phyloP scores from a whole-genome alignment of 345 rosid species.

The Trapa incisa region DNA sequence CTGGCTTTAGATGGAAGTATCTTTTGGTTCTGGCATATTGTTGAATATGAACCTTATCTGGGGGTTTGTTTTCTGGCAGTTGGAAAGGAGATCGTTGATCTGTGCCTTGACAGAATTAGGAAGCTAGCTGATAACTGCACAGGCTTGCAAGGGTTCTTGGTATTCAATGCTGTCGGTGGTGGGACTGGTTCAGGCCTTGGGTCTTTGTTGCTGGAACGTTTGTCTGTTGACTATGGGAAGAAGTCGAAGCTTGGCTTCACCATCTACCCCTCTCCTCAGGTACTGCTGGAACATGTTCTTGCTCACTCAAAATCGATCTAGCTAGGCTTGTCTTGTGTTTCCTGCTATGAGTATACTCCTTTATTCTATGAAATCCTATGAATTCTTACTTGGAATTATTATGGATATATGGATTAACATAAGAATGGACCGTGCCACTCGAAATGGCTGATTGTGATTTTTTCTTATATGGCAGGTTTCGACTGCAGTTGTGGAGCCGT shows the following conservation, averaged over 20 bases:
- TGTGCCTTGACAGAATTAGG: conserved; percentile 52
- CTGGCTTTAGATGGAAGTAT: not conserved
- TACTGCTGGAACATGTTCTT: conserved; percentile 13
- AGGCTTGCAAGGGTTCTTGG: conserved; percentile 48
- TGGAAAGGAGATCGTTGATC: conserved; percentile 55
- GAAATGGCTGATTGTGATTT: too few relatives aligned
- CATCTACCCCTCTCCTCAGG: conserved; percentile 35
- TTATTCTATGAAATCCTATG: not conserved
- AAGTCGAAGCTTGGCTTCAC: too few relatives aligned
- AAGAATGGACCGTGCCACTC: too few relatives aligned
- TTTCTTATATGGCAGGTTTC: conserved; percentile 15
- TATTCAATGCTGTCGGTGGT: conserved; percentile 9
- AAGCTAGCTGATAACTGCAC: conserved; percentile 52
- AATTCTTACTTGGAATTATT: too few relatives aligned
- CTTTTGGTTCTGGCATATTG: not conserved
- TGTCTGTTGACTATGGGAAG: conserved; percentile 26
- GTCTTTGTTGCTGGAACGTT: too few relatives aligned
- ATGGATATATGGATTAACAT: too few relatives aligned
- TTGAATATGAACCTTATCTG: not conserved
- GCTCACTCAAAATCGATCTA: not conserved
- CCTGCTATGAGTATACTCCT: too few relatives aligned
- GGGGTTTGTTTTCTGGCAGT: conserved; percentile 17
- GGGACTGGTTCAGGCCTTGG: too few relatives aligned
- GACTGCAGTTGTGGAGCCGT: conserved; percentile 55
- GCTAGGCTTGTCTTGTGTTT: too few relatives aligned